These are phyloP conservation scores for Oryza meridionalis DNA, from an alignment of 176 grass and related monocot genomes.

Conservation along the genomic window DNA sequence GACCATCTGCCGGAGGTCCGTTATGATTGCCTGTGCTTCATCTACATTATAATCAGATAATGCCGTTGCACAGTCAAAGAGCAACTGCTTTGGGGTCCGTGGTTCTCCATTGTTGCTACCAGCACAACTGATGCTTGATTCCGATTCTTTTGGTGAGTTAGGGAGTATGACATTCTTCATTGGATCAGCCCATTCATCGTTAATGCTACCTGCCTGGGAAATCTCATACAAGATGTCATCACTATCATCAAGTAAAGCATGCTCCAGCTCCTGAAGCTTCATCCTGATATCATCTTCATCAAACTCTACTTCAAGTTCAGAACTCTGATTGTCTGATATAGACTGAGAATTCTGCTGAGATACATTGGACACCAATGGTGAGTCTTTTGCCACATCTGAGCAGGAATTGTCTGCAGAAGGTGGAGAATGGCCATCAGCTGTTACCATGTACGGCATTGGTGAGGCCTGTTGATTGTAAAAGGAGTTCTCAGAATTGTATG, in stretches of 20 bases:
- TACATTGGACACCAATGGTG: constrained; percentile 62
- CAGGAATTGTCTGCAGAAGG: constrained; percentile 53
- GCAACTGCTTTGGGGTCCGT: constrained; percentile 83
- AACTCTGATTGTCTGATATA: constrained; percentile 68
- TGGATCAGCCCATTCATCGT: constrained; percentile 71
- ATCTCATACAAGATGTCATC: constrained; percentile 69
- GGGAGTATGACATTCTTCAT: constrained; percentile 65
- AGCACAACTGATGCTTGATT: constrained; percentile 79
- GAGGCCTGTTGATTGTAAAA: constrained; percentile 63
- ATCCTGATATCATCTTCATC: constrained; percentile 79
- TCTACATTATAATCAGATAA: constrained; percentile 72
- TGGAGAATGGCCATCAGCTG: constrained; percentile 42
- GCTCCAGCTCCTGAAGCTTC: constrained; percentile 90
- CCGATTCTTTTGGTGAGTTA: constrained; percentile 89
- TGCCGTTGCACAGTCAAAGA: constrained; percentile 69
- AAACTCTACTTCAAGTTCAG: constrained; percentile 71
- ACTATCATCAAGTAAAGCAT: constrained; percentile 76
- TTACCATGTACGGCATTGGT: constrained; percentile 53
- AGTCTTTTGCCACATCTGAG: constrained; percentile 56
- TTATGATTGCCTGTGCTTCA: constrained; percentile 84
- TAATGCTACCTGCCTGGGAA: constrained; percentile 60
- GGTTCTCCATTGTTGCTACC: constrained; percentile 59
- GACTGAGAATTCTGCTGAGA: constrained; percentile 75
- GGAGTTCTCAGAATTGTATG: constrained; percentile 58
- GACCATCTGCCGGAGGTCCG: constrained; percentile 82